Percentiles rank a stretch among this genome's conserved stretches.
These are phyloP conservation scores for Arthrobotrys entomopaga DNA, from an alignment of 2,329 filamentous ascomycete species.

Conservation along the genomic window DNA sequence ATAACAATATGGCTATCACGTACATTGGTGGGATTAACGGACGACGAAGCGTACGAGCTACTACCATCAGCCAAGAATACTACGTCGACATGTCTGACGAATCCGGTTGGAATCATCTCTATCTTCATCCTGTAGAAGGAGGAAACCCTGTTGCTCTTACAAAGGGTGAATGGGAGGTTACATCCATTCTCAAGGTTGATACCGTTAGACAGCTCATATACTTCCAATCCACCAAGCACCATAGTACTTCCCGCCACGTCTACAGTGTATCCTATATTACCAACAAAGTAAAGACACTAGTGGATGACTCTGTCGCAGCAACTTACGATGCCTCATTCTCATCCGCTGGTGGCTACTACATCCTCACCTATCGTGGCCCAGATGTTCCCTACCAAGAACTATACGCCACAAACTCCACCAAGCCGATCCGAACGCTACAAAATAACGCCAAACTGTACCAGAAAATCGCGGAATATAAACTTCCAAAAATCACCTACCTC, in stretches of 20 bases:
- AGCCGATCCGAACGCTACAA: conserved; percentile 69
- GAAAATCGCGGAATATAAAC: conserved; percentile 69
- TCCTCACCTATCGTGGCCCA: conserved; percentile 73
- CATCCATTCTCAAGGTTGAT: conserved; percentile 70
- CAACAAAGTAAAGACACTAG: conserved; percentile 68
- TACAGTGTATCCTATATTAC: conserved; percentile 73
- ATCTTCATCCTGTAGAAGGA: conserved; percentile 70
- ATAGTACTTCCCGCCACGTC: conserved; percentile 74
- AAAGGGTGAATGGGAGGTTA: conserved; percentile 73
- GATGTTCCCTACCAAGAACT: conserved; percentile 76
- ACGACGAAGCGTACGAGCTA: conserved; percentile 32
- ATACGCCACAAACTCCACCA: conserved; percentile 69
- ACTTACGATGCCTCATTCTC: conserved; percentile 75
- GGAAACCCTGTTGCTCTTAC: conserved; percentile 71
- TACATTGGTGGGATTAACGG: conserved; percentile 62
- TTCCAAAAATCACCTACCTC: conserved; percentile 73
- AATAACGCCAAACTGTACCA: conserved; percentile 70
- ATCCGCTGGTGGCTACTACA: conserved; percentile 71
- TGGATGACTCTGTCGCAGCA: conserved; percentile 70
- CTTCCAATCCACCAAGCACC: conserved; percentile 72
- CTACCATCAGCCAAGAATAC: conserved; percentile 62
- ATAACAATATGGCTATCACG: conserved; percentile 68
- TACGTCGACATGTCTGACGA: conserved; percentile 76
- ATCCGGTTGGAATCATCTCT: conserved; percentile 74
- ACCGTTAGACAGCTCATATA: conserved; percentile 69